Evolutionary conservation across 306 rosid genomes (phyloP), one percentile per base, ranked within the genome.

Genomic region (Quercus rubra): DNA sequence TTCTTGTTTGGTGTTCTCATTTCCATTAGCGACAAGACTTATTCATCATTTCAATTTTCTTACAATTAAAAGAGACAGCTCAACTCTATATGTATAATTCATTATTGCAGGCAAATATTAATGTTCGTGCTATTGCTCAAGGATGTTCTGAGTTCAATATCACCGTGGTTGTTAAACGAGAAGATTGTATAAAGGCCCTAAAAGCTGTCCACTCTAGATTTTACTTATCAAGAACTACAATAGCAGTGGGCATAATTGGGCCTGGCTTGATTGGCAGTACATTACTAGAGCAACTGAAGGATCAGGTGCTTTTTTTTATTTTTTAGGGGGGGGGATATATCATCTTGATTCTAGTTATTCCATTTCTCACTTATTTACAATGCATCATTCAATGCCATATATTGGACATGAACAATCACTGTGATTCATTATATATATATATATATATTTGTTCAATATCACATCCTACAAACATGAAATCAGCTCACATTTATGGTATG

Each of bases 81-180:
- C 63, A 74, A 78, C 75, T 75, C 77, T 84, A 61, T 80, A 64
- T 73, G 71, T 63, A 68, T 51, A 49, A 9, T 35, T 33, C 35
- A 19, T 51, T 49, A 12, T 56, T 84, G 88, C 93, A 95, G 99
- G 99, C 99, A 70, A 93, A 82, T 83, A 88, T 95, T 70, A 95
- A 95, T 84, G 95, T 95, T 59, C 99, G 99, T 38, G 99, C 99
- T 73, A 95, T 95, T 77, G 99, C 99, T 67, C 99, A 95, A 89
- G 99, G 99, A 84, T 95, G 99, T 81, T 85, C 93, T 5, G 99
- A 95, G 91, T 93, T 93, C 88, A 95, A 95, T 82, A 89, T 95
- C 9, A 95, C 99, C 17, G 97, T 95, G 41, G 98, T 95, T 35
- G 18, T 95, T 59, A 95, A 90, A 90, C 87, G 97, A 71, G 99